Evolutionary conservation across 2,329 filamentous ascomycete genomes (phyloP).

Genomic region (Fusarium oxysporum): DNA sequence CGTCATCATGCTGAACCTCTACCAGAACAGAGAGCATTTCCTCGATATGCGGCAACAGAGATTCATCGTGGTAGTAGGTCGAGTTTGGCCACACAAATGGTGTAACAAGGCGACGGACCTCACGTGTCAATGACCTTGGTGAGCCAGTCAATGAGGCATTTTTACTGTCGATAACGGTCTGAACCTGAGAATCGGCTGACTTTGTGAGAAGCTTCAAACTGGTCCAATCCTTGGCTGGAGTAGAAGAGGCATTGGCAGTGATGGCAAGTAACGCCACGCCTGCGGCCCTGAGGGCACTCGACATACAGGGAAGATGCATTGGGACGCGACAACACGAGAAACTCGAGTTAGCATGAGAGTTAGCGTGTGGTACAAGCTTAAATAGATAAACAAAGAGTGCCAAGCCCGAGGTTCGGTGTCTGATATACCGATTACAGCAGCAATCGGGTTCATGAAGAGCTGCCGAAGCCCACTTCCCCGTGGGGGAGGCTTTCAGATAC

Average conservation of each 20-base stretch:
- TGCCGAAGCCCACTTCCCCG: conserved; percentile 9
- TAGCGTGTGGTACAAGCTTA: neutral
- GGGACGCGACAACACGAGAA: too few relatives aligned
- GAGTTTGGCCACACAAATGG: conserved; percentile 20
- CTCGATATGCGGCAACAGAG: neutral
- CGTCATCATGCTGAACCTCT: conserved; percentile 7
- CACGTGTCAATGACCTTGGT: conserved; percentile 1
- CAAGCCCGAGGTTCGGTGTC: conserved; percentile 25
- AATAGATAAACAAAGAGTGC: neutral
- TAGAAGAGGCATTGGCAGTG: neutral
- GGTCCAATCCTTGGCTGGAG: neutral
- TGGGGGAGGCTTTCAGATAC: neutral
- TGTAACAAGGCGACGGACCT: conserved; percentile 10
- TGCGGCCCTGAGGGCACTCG: neutral
- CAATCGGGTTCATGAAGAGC: neutral
- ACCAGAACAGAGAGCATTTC: conserved; percentile 4
- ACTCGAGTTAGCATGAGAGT: neutral
- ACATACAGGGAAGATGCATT: neutral
- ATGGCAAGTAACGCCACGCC: neutral
- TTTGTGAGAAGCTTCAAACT: conserved; percentile 14
- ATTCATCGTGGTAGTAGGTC: conserved; percentile 10
- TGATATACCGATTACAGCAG: conserved; percentile 2
- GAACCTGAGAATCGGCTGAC: neutral
- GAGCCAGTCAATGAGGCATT: conserved; percentile 10
- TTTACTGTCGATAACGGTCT: neutral